These are phyloP conservation scores for Elasticomyces elasticus DNA, from an alignment of 495 filamentous ascomycete genomes.

Conservation along the genomic window DNA sequence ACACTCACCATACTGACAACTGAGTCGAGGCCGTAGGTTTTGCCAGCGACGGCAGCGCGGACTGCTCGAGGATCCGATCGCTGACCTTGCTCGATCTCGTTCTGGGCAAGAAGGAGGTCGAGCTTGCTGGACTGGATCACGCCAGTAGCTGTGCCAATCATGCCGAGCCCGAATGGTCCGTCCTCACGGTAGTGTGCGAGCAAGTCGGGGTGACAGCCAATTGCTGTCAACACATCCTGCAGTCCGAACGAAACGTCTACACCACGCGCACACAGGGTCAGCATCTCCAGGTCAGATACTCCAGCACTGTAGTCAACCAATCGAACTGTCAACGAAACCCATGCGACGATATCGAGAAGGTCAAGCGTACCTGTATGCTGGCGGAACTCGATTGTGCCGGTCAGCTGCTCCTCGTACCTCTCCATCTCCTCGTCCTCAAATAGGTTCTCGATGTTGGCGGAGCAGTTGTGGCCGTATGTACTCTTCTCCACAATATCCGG, in stretches of 20 bases:
- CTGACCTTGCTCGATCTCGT: too few relatives aligned
- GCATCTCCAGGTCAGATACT: neutral
- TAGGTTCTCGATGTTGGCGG: neutral
- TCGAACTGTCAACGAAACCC: conserved; percentile 16
- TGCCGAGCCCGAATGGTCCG: too few relatives aligned
- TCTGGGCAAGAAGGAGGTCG: too few relatives aligned
- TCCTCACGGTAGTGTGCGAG: too few relatives aligned
- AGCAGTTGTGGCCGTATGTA: neutral
- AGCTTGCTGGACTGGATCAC: too few relatives aligned
- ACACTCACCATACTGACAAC: too few relatives aligned
- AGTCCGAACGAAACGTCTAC: neutral
- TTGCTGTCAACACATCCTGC: neutral
- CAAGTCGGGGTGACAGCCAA: neutral
- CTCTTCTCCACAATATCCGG: neutral
- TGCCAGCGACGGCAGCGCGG: too few relatives aligned
- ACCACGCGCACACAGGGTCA: neutral
- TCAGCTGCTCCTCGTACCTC: neutral
- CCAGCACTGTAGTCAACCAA: neutral
- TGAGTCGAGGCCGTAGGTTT: too few relatives aligned
- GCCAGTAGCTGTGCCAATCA: too few relatives aligned
- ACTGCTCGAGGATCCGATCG: too few relatives aligned
- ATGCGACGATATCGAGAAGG: conserved; percentile 23
- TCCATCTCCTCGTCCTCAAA: neutral
- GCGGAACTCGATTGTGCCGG: conserved; percentile 35
- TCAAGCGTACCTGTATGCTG: conserved; percentile 34